A percentile compares a stretch with the other conserved stretches of the same genome.
phyloP scores from a whole-genome alignment of 129 eudicot species.

The Mikania micrantha region DNA sequence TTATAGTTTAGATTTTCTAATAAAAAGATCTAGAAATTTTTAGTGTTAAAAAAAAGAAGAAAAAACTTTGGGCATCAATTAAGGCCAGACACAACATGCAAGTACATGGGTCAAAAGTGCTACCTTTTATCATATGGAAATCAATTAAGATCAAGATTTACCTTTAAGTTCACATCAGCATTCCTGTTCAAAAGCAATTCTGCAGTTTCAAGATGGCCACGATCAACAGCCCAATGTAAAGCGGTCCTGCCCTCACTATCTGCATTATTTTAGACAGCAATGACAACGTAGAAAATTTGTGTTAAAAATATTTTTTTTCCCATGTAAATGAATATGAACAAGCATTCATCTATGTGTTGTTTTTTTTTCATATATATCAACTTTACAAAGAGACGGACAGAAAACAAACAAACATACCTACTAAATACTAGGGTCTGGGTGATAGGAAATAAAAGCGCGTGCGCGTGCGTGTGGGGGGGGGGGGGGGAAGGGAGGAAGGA shows the following conservation, averaged over 20 bases:
- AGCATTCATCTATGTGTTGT: neutral
- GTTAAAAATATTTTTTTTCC: neutral
- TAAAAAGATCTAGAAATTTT: neutral
- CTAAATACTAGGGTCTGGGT: no score
- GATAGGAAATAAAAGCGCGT: no score
- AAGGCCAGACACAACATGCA: no score
- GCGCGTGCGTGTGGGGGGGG: neutral
- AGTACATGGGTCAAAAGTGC: neutral
- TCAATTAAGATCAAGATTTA: slow-evolving; percentile 18
- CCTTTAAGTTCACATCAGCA: slow-evolving; percentile 80
- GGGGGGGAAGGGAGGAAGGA: no score
- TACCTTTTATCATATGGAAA: neutral
- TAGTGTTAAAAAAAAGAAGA: neutral
- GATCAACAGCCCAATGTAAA: slow-evolving; percentile 99
- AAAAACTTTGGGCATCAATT: neutral
- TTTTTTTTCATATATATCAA: no score
- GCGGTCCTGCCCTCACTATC: slow-evolving; percentile 92
- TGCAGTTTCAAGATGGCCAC: slow-evolving; percentile 67
- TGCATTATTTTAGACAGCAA: slow-evolving; percentile 26
- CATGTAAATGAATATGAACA: neutral
- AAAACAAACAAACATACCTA: no score
- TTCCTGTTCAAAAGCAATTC: slow-evolving; percentile 55
- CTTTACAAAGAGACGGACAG: no score
- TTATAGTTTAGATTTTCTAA: neutral
- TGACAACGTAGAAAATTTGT: neutral